Evolutionary conservation across 2,329 filamentous ascomycete genomes (phyloP).

Genomic region (Colletotrichum plurivorum): DNA sequence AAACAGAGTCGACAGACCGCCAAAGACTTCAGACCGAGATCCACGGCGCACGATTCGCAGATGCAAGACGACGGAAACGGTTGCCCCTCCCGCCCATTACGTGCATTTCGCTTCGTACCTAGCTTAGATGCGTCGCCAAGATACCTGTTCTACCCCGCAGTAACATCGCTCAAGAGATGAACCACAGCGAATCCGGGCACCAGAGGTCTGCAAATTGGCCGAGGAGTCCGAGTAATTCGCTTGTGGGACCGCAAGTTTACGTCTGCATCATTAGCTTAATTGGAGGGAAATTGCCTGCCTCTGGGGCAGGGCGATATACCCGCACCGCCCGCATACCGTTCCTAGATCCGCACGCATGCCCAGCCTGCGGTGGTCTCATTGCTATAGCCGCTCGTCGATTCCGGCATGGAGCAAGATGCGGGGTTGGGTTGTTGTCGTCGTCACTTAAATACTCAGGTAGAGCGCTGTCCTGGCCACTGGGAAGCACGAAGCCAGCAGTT

Average conservation of each 20-base stretch:
- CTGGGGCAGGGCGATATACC: background rate
- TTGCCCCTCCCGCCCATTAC: background rate
- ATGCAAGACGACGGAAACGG: background rate
- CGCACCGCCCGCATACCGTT: background rate
- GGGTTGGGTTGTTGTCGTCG: background rate
- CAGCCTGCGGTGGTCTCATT: conserved; percentile 2
- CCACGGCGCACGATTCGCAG: too few relatives aligned
- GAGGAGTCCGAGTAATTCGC: background rate
- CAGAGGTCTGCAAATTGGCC: conserved; percentile 2
- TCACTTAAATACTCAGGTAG: background rate
- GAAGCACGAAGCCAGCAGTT: background rate
- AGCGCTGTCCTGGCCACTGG: background rate
- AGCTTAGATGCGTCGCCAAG: conserved; percentile 6
- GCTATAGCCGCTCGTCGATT: background rate
- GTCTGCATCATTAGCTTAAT: conserved; percentile 7
- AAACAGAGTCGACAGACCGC: too few relatives aligned
- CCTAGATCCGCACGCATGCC: conserved; percentile 18
- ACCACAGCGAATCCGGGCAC: background rate
- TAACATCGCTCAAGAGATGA: conserved; percentile 10
- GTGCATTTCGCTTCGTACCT: background rate
- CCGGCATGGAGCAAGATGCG: background rate
- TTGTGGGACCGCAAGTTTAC: background rate
- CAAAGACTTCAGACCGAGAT: too few relatives aligned
- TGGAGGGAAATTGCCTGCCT: conserved; percentile 25
- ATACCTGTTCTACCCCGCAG: conserved; percentile 21